Conservation (phyloP, 345 rosid species). For the Balakata baccata region DNA sequence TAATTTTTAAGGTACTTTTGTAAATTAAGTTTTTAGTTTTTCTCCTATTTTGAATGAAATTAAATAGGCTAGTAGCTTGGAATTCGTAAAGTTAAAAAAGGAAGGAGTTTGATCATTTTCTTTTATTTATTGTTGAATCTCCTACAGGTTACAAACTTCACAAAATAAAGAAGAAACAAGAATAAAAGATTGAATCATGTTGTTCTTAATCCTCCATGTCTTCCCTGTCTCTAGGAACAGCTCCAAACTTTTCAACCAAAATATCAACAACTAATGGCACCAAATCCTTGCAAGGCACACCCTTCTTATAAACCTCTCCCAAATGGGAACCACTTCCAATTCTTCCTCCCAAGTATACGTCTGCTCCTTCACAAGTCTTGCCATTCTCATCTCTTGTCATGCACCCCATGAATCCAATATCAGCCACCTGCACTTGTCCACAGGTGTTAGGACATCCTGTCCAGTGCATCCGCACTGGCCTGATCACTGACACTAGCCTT, state of each 20-base stretch:
- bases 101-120: no score
- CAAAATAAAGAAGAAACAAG: background rate
- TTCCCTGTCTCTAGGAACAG: slow-evolving; percentile 81
- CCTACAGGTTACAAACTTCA: background rate
- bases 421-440: slow-evolving; percentile 93
- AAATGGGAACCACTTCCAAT: slow-evolving; percentile 86
- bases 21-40: no score
- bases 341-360: slow-evolving; percentile 77
- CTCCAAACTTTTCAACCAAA: slow-evolving; percentile 72
- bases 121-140: no score
- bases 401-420: slow-evolving; percentile 95
- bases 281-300: slow-evolving; percentile 80
- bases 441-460: slow-evolving; percentile 94
- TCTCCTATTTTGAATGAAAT: no score
- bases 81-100: no score
- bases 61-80: no score
- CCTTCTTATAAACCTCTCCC: slow-evolving; percentile 70
- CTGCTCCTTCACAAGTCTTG: slow-evolving; percentile 70
- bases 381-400: slow-evolving; percentile 79
- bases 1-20: no score
- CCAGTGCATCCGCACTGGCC: slow-evolving; percentile 90
- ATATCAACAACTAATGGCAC: slow-evolving; percentile 77
- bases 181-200: no score
- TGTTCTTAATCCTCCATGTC: slow-evolving; percentile 55
- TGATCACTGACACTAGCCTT: slow-evolving; percentile 58